Conservation (phyloP, 768 basidiomycete genomes). For the Peribolospora baueri region DNA sequence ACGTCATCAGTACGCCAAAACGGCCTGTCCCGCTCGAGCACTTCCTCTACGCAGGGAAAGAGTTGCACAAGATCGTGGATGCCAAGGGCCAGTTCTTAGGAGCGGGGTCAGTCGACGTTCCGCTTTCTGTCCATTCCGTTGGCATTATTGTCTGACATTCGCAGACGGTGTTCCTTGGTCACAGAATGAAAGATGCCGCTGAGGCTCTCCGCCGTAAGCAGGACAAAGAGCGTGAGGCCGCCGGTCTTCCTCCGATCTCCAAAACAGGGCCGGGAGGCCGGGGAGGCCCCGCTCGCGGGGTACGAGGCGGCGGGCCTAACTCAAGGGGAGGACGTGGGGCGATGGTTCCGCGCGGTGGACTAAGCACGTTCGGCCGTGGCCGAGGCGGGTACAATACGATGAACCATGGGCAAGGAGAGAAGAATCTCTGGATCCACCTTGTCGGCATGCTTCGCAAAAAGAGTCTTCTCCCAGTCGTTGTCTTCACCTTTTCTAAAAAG, state of each 20-base stretch:
- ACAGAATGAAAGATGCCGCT: slow-evolving; percentile 67
- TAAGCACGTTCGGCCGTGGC: slow-evolving; percentile 1
- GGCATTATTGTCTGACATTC: slow-evolving; percentile 1
- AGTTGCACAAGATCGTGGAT: slow-evolving; percentile 79
- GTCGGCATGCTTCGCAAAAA: slow-evolving; percentile 54
- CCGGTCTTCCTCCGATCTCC: slow-evolving; percentile 56
- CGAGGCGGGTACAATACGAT: not conserved
- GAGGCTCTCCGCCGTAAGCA: slow-evolving; percentile 80
- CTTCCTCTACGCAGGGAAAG: slow-evolving; percentile 80
- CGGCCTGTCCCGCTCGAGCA: slow-evolving; percentile 93
- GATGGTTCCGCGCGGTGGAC: slow-evolving; percentile 4
- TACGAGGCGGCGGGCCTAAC: slow-evolving; percentile 19
- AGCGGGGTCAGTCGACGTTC: slow-evolving; percentile 34
- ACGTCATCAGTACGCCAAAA: slow-evolving; percentile 89
- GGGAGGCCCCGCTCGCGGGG: slow-evolving; percentile 25
- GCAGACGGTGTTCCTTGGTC: not conserved
- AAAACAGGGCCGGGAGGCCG: slow-evolving; percentile 14
- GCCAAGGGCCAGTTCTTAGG: slow-evolving; percentile 44
- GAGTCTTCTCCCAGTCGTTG: slow-evolving; percentile 66
- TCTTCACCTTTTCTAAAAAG: slow-evolving; percentile 94
- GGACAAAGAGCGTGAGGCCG: slow-evolving; percentile 91
- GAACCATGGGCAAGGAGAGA: slow-evolving; percentile 40
- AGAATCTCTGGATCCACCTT: slow-evolving; percentile 79
- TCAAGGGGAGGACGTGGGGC: slow-evolving; percentile 20
- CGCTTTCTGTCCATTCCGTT: not conserved